Conservation (phyloP, 805 yeast species). For the Debaryomyces maramus region DNA sequence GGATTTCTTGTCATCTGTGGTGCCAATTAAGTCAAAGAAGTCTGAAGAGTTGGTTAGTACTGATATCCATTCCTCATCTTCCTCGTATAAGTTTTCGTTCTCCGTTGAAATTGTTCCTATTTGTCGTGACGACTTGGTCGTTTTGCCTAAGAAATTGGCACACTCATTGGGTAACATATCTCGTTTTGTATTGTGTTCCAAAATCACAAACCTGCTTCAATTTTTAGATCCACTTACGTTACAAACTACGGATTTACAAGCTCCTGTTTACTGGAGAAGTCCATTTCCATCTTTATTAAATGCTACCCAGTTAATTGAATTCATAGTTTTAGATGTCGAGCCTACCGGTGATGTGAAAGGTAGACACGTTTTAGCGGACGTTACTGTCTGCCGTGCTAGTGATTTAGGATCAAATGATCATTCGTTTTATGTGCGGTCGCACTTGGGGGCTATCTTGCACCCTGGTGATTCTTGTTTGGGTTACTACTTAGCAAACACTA, state of each 20-base stretch:
- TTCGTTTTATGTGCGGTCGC: slow-evolving; percentile 83
- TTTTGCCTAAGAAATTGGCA: slow-evolving; percentile 86
- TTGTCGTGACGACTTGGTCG: slow-evolving; percentile 94
- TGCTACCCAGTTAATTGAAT: slow-evolving; percentile 75
- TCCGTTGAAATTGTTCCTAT: slow-evolving; percentile 95
- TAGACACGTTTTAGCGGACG: slow-evolving; percentile 80
- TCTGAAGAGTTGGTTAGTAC: slow-evolving; percentile 90
- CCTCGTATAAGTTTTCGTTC: slow-evolving; percentile 85
- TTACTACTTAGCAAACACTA: slow-evolving; percentile 79
- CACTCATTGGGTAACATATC: slow-evolving; percentile 79
- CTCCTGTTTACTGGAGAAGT: slow-evolving; percentile 75
- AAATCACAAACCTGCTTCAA: slow-evolving; percentile 79
- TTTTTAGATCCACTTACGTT: slow-evolving; percentile 83
- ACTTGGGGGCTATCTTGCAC: slow-evolving; percentile 89
- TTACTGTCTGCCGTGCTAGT: slow-evolving; percentile 83
- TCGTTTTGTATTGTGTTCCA: slow-evolving; percentile 80
- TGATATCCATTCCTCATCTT: slow-evolving; percentile 88
- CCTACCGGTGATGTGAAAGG: slow-evolving; percentile 82
- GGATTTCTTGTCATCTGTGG: slow-evolving; percentile 82
- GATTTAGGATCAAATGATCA: slow-evolving; percentile 87
- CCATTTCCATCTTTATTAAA: slow-evolving; percentile 80
- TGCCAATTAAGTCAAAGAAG: slow-evolving; percentile 78
- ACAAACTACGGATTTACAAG: slow-evolving; percentile 70
- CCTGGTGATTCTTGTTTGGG: slow-evolving; percentile 97
- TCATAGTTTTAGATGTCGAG: slow-evolving; percentile 89